Evolutionary conservation across 306 rosid genomes (phyloP).

Genomic region (Gleditsia sinensis): DNA sequence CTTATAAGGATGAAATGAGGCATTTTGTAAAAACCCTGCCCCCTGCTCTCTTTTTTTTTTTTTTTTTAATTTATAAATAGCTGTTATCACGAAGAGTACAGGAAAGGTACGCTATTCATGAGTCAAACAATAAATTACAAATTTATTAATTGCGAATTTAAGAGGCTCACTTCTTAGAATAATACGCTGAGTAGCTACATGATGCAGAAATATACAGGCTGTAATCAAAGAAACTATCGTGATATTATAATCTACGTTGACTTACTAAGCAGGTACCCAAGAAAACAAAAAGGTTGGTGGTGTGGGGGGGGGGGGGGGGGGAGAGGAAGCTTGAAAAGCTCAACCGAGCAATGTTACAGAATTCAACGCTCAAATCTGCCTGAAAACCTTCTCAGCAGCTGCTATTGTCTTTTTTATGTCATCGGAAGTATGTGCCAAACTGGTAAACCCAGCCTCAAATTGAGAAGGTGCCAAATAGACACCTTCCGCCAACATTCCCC

Average conservation of each 20-base stretch:
- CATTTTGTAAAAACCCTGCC: no score
- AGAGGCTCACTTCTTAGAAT: constrained; percentile 11
- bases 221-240: constrained; percentile 19
- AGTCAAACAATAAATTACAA: neutral
- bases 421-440: constrained; percentile 82
- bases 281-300: neutral
- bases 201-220: constrained; percentile 28
- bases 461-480: constrained; percentile 95
- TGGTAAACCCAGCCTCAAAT: constrained; percentile 97
- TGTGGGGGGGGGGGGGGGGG: no score
- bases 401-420: constrained; percentile 88
- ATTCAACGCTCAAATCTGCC: constrained; percentile 55
- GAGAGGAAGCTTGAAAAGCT: constrained; percentile 24
- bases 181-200: constrained; percentile 28
- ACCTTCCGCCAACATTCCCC: constrained; percentile 95
- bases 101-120: neutral
- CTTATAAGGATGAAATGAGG: no score
- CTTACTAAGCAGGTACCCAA: constrained; percentile 36
- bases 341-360: constrained; percentile 21
- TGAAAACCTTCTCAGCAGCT: constrained; percentile 88
- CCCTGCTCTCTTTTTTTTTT: no score
- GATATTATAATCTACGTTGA: constrained; percentile 25
- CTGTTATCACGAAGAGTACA: no score
- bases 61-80: no score
- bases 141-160: constrained; percentile 17